A percentile compares a stretch with the other conserved stretches of the same genome.
Evolutionary conservation across 257 asterid genomes (phyloP).

Genomic region (Solanum chiquidenum): DNA sequence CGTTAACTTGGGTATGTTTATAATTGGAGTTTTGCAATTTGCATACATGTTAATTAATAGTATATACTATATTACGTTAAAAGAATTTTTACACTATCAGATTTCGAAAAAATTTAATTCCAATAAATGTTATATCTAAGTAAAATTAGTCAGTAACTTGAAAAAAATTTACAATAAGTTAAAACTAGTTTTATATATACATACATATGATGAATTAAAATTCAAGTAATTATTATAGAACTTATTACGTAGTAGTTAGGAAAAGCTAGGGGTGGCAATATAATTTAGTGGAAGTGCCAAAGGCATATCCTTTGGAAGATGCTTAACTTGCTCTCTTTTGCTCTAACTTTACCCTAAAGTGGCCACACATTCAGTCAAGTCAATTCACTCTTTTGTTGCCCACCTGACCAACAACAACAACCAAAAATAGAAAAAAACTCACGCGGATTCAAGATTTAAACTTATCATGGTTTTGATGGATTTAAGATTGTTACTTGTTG

Average conservation of each 20-base stretch:
- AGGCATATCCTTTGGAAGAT: constrained; percentile 42
- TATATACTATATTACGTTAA: not conserved
- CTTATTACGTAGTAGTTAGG: not conserved
- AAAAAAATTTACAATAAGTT: not conserved
- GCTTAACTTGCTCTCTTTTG: constrained; percentile 19
- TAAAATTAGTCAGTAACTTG: not conserved
- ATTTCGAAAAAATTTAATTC: not conserved
- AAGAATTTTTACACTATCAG: not conserved
- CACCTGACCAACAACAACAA: constrained; percentile 9
- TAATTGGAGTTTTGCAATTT: not conserved
- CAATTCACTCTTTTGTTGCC: constrained; percentile 30
- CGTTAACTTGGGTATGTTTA: too few species aligned
- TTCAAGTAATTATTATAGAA: not conserved
- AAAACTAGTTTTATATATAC: not conserved
- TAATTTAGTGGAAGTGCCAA: constrained; percentile 2
- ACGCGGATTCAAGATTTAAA: not conserved
- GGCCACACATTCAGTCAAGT: constrained; percentile 18
- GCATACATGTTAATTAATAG: too few species aligned
- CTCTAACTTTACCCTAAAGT: constrained; percentile 27
- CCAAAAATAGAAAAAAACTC: not conserved
- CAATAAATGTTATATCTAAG: not conserved
- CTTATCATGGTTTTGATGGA: not conserved
- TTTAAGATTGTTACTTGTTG: rapidly evolving
- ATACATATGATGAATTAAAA: not conserved
- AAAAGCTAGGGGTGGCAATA: not conserved